These are phyloP conservation scores for Buddleja alternifolia DNA, from an alignment of 257 asterid genomes.

Conservation along the genomic window DNA sequence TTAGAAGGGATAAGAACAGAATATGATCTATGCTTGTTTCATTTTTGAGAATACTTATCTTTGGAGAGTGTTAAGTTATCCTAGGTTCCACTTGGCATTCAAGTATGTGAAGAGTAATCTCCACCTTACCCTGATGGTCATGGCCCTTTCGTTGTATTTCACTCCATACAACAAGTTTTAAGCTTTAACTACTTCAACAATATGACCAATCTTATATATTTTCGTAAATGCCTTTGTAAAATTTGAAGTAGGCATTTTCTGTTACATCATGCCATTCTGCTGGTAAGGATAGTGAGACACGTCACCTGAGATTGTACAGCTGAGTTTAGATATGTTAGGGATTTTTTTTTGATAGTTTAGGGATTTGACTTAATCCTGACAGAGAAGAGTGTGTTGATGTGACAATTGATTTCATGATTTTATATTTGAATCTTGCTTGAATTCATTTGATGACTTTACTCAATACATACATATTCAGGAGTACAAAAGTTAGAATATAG, in stretches of 20 bases:
- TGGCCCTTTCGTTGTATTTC: not conserved
- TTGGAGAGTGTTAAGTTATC: constrained; percentile 4
- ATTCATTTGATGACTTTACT: too few species aligned
- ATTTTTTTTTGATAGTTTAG: too few species aligned
- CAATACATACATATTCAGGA: too few species aligned
- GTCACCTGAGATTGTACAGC: not conserved
- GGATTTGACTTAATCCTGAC: too few species aligned
- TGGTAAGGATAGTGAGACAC: not conserved
- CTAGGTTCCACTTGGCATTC: constrained; percentile 1
- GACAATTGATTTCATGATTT: too few species aligned
- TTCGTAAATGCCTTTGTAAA: not conserved
- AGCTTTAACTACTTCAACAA: not conserved
- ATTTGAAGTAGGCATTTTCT: constrained; percentile 6
- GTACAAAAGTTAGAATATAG: too few species aligned
- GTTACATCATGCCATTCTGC: not conserved
- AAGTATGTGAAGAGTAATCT: constrained; percentile 5
- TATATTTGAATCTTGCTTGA: too few species aligned
- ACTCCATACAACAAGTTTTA: not conserved
- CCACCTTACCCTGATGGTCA: not conserved
- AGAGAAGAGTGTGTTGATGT: too few species aligned
- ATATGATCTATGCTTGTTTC: constrained; percentile 12
- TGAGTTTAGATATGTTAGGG: not conserved
- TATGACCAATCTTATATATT: not conserved
- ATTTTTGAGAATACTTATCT: constrained; percentile 5
- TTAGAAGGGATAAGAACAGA: not conserved